These are phyloP conservation scores for Mucor irregularis DNA, from an alignment of 371 early-diverging fungal species.

Conservation along the genomic window DNA sequence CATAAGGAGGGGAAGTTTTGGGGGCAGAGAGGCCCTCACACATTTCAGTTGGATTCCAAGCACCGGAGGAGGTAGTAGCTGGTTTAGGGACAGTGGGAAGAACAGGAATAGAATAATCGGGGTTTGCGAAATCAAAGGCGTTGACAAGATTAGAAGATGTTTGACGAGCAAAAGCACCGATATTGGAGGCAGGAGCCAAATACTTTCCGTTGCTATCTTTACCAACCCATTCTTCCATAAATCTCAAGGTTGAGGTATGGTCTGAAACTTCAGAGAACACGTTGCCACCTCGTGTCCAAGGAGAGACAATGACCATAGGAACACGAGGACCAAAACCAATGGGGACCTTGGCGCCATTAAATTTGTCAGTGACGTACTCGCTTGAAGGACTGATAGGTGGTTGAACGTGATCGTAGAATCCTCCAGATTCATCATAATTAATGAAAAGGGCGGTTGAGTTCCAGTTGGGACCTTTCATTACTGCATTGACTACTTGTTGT, in stretches of 20 bases:
- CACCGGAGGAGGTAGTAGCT: constrained; percentile 9
- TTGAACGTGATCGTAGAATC: constrained; percentile 28
- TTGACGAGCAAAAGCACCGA: constrained; percentile 17
- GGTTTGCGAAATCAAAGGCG: constrained; percentile 26
- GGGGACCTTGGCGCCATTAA: constrained; percentile 1
- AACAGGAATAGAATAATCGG: constrained; percentile 24
- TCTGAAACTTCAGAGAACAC: constrained; percentile 30
- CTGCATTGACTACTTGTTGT: constrained; percentile 32
- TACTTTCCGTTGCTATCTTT: constrained; percentile 15
- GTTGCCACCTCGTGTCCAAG: constrained; percentile 30
- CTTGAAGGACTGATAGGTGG: constrained; percentile 17
- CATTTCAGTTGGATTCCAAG: constrained; percentile 30
- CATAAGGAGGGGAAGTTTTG: constrained; percentile 28
- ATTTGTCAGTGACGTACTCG: constrained; percentile 24
- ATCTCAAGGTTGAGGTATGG: constrained; percentile 23
- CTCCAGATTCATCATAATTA: constrained; percentile 31
- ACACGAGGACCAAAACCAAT: constrained; percentile 26
- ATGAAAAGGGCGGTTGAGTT: constrained; percentile 28
- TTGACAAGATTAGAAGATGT: constrained; percentile 22
- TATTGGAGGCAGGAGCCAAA: constrained; percentile 20
- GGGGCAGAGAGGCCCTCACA: constrained; percentile 20
- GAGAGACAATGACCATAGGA: constrained; percentile 28
- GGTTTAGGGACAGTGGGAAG: constrained; percentile 15
- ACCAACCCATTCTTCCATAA: constrained; percentile 34
- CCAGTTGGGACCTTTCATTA: constrained; percentile 22